Percentiles rank a stretch among this genome's conserved stretches.
Conservation (phyloP, 306 rosid genomes). For the Castanea mollissima region DNA sequence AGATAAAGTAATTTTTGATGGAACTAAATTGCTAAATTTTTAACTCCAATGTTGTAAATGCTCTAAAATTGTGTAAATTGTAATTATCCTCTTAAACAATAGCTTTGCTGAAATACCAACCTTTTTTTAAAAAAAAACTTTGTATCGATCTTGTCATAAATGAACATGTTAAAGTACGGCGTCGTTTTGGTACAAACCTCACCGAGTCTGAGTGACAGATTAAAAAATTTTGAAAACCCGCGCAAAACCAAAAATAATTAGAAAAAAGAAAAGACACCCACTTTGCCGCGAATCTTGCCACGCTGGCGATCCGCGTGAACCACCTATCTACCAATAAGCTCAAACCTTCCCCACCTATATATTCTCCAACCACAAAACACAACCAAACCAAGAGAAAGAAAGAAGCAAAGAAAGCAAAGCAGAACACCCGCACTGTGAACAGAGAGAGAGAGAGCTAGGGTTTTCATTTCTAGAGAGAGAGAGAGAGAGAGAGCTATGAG, state of each 20-base stretch:
- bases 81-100: too few relatives aligned
- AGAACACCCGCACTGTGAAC: too few relatives aligned
- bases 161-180: neutral
- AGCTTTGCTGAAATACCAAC: too few relatives aligned
- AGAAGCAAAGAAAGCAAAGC: neutral
- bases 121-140: too few relatives aligned
- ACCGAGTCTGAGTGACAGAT: neutral
- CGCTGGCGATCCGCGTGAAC: slow-evolving; percentile 34
- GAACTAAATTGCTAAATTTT: too few relatives aligned
- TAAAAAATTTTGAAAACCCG: neutral
- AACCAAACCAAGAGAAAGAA: neutral
- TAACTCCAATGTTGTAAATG: too few relatives aligned
- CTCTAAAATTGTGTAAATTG: too few relatives aligned
- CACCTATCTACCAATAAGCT: slow-evolving; percentile 8
- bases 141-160: too few relatives aligned
- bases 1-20: too few relatives aligned
- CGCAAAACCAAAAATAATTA: neutral
- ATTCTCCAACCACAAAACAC: neutral
- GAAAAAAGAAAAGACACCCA: neutral
- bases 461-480: neutral
- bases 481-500: slow-evolving; percentile 44
- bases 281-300: slow-evolving; percentile 39
- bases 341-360: neutral
- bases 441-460: too few relatives aligned
- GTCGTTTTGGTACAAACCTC: neutral